phyloP scores from a whole-genome alignment of 495 filamentous ascomycete species.

The Halenospora varia region DNA sequence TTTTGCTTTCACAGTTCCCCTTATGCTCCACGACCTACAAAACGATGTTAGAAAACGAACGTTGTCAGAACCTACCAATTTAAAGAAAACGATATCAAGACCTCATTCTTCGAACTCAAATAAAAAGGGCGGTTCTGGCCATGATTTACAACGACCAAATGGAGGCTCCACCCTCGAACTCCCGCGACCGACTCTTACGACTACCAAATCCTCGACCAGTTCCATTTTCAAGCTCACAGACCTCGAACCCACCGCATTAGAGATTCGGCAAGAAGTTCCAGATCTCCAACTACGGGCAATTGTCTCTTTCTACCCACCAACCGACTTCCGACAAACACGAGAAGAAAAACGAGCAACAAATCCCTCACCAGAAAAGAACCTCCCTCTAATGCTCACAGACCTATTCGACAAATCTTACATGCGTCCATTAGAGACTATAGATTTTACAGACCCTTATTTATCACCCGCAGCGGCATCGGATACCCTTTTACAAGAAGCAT shows the following conservation, averaged over 20 bases:
- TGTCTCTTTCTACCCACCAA: conserved; percentile 79
- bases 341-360: conserved; percentile 65
- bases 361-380: conserved; percentile 30
- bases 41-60: conserved; percentile 29
- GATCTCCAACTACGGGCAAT: conserved; percentile 41
- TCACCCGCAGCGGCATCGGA: conserved; percentile 59
- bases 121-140: too few relatives aligned
- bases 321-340: conserved; percentile 76
- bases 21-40: conserved; percentile 50
- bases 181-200: not conserved
- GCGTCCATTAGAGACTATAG: conserved; percentile 39
- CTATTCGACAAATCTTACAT: conserved; percentile 89
- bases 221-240: conserved; percentile 17
- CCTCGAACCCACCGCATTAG: conserved; percentile 37
- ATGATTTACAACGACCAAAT: too few relatives aligned
- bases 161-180: conserved; percentile 21
- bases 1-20: conserved; percentile 73
- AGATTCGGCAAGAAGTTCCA: conserved; percentile 34
- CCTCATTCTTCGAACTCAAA: too few relatives aligned
- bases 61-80: conserved; percentile 17
- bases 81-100: not conserved
- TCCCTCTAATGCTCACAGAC: conserved; percentile 46
- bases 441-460: conserved; percentile 53
- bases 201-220: not conserved
- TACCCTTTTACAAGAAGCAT: conserved; percentile 40